Evolutionary conservation across 2,329 filamentous ascomycete species (phyloP), one percentile per base, ranked within the genome.

Genomic region (Rhexocercosporidium sp.): DNA sequence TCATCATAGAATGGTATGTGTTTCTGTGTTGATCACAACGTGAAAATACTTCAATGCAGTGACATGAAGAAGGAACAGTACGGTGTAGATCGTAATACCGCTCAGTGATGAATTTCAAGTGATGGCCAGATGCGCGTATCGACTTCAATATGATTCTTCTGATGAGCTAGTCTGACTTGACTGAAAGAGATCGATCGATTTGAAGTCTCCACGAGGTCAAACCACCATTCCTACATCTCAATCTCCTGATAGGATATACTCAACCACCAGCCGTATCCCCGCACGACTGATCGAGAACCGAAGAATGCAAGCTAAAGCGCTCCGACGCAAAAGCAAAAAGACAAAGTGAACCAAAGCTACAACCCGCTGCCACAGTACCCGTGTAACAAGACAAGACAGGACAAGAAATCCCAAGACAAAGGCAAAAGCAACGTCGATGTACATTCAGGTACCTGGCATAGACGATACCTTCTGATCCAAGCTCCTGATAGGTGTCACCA

Each of bases 401-500:
- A 53, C 49, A n/a, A 41, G 18, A n/a, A n/a, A n/a, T n/a, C n/a
- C n/a, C 27, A 53, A 53, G 49, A 31, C 5, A 14, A 41, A 41
- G 11, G 18, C 11, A n/a, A 41, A 14, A 7, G 18, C 4, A 9
- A 31, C n/a, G n/a, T n/a, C n/a, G 29, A 31, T 31, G 29, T 31
- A 31, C 9, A 31, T 31, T 31, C 29, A 31, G 4, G 29, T 31
- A 1, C 29, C 29, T 31, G 29, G 9, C 29, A 31, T 12, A 7
- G 39, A 12, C 18, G 39, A 41, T 41, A 31, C 29, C 47, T 37
- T 18, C 53, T 57, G n/a, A 20, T 57, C n/a, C 53, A 57, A 57
- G 53, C 53, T 57, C 53, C 31, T 57, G 31, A 57, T 29, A 39
- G 53, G 31, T 57, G 31, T 39, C 34, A 57, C 53, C 3, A 39